Percentiles rank a stretch among this genome's conserved stretches.
Evolutionary conservation across 768 basidiomycete genomes (phyloP).

Genomic region (Termitomyces sp.): DNA sequence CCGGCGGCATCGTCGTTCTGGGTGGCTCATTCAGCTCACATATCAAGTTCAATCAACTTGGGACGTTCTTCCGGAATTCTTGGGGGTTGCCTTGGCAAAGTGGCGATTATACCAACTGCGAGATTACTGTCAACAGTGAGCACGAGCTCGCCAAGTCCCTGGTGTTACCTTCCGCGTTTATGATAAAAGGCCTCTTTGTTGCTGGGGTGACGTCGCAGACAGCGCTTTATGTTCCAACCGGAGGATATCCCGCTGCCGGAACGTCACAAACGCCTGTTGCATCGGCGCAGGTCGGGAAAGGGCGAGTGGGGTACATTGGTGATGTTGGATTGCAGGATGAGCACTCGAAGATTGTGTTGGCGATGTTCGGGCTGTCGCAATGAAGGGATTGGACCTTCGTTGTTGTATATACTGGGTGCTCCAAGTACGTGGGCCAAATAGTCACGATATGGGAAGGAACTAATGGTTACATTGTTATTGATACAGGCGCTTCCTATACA

Average conservation of each 20-base stretch:
- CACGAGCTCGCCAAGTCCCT: constrained; percentile 13
- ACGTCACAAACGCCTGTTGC: constrained; percentile 25
- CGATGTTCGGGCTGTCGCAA: constrained; percentile 25
- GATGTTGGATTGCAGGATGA: constrained; percentile 27
- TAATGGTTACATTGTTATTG: neutral
- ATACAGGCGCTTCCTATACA: neutral
- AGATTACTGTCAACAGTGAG: constrained; percentile 14
- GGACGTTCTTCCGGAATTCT: constrained; percentile 16
- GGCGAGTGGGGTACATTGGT: constrained; percentile 31
- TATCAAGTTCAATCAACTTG: constrained; percentile 12
- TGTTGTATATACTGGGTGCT: neutral
- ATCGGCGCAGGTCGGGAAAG: constrained; percentile 20
- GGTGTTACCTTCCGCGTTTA: constrained; percentile 17
- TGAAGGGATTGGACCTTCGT: neutral
- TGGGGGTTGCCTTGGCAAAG: constrained; percentile 19
- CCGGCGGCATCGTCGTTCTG: constrained; percentile 26
- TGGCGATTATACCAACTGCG: constrained; percentile 12
- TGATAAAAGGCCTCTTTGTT: constrained; percentile 27
- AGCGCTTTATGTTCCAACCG: constrained; percentile 22
- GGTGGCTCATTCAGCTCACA: constrained; percentile 23
- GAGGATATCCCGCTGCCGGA: neutral
- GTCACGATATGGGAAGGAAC: neutral
- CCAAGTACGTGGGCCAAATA: neutral
- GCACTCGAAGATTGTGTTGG: constrained; percentile 24
- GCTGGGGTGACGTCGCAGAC: constrained; percentile 17